These are phyloP conservation scores for Elasticomyces elasticus DNA, from an alignment of 495 filamentous ascomycete genomes.

Conservation along the genomic window DNA sequence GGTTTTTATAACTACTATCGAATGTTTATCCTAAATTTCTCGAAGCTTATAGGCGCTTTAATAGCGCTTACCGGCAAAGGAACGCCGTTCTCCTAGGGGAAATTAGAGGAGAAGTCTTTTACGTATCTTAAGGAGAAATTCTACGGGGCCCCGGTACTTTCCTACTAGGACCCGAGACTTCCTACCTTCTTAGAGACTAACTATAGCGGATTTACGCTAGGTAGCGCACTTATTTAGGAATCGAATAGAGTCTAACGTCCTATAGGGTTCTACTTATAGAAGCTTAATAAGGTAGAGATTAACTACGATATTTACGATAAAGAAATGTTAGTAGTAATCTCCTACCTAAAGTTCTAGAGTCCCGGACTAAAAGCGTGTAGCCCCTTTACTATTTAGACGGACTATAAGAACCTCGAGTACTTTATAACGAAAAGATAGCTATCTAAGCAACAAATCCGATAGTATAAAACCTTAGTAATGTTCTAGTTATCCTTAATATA, in stretches of 20 bases:
- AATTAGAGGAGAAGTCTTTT: not conserved
- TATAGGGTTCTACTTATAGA: conserved; percentile 7
- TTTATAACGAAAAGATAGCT: conserved; percentile 7
- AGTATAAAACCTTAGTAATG: conserved; percentile 3
- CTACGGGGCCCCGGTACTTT: not conserved
- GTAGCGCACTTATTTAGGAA: conserved; percentile 5
- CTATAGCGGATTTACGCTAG: not conserved
- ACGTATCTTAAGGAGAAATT: not conserved
- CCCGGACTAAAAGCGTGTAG: conserved; percentile 5
- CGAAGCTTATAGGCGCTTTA: not conserved
- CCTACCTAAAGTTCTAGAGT: conserved; percentile 3
- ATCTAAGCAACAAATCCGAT: not conserved
- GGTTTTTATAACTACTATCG: not conserved
- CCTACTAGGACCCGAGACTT: not conserved
- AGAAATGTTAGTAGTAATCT: conserved; percentile 5
- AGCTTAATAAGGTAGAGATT: conserved; percentile 1
- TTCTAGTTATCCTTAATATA: conserved; percentile 8
- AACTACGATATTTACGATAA: conserved; percentile 15
- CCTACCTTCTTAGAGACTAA: not conserved
- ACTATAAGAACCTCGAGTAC: conserved; percentile 12
- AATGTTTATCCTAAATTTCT: not conserved
- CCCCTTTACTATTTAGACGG: conserved; percentile 2
- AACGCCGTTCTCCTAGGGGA: not conserved
- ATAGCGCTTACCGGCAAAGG: not conserved
- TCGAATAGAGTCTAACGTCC: not conserved